Base-by-base conservation (phyloP, 225 moss, liverwort and hornwort species). In the Pseudisothecium myosuroides region DNA sequence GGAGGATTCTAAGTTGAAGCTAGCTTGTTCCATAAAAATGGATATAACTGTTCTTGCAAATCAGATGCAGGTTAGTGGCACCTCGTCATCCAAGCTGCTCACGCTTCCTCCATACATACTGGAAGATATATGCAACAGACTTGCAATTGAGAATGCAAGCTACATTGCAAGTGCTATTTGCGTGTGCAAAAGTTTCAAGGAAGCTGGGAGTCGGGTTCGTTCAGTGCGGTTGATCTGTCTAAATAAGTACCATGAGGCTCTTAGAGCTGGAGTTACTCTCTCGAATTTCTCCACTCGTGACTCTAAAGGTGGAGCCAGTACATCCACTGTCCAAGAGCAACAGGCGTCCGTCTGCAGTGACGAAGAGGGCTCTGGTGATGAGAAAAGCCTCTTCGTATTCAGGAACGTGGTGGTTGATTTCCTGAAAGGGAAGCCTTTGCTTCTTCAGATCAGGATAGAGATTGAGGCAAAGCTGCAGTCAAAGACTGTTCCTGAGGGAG, bases 391-490 rank as follows among this genome's bases (percentile, higher is more conserved):
- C 68, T 54, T 93, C 55, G 47, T 92, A 36, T 93, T 93, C 90
- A 83, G 89, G 54, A 87, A 92, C 34, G 83, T 89, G 71, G 93
- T 94, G 77, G 92, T 90, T 56, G 80, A 89, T 63, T 86, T 90
- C 5, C 47, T 94, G 64, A 77, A 81, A 75, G 83, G 84, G 49
- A 94, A 89, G 82, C 85, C 82, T 45, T 88, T 56, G 67, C 27
- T 94, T 75, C 83, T 86, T n/a, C 94, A 94, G 85, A 88, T 94
- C 20, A 89, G 93, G 76, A 92, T 94, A 54, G 94, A 94, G 85
- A 92, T 93, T 78, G 94, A 94, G 66, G 83, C 90, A 34, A 85
- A 74, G 79, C 80, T 94, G 76, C 94, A 94, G 82, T 89, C 91
- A 12, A 93, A 94, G 81, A 47, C 81, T 66, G 94, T 94, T 84